A percentile compares a stretch with the other conserved stretches of the same genome.
Conservation (phyloP, 164 flowering plant species). For the Chimonanthus praecox region DNA sequence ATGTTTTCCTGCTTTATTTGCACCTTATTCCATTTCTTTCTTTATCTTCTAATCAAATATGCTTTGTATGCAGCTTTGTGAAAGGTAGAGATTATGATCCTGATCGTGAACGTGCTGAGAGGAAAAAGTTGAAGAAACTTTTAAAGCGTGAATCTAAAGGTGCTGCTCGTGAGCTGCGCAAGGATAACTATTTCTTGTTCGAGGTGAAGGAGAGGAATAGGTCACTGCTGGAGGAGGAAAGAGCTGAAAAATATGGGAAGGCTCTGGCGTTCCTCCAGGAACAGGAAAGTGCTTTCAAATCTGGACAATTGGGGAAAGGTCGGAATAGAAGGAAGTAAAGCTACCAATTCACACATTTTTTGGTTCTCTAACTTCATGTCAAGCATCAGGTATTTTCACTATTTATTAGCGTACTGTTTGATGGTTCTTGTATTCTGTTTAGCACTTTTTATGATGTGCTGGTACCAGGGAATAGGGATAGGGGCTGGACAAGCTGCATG, state of each 20-base stretch:
- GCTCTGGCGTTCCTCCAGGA: constrained; percentile 80
- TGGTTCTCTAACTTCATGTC: background rate
- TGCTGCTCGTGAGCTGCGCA: constrained; percentile 80
- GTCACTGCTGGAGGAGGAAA: constrained; percentile 49
- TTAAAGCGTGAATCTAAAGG: constrained; percentile 67
- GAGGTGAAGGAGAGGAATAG: constrained; percentile 58
- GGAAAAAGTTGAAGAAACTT: constrained; percentile 60
- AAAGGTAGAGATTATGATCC: constrained; percentile 99
- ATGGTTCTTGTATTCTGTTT: background rate
- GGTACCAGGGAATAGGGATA: background rate
- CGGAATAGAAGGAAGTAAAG: constrained; percentile 46
- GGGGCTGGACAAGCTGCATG: background rate
- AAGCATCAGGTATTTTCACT: background rate
- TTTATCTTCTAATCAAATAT: background rate
- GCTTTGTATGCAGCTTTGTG: constrained; percentile 62
- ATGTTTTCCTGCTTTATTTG: background rate
- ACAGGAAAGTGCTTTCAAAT: constrained; percentile 90
- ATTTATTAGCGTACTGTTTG: background rate
- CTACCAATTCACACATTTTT: background rate
- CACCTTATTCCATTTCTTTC: background rate
- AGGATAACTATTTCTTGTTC: constrained; percentile 69
- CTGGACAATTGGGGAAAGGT: constrained; percentile 88
- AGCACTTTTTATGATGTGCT: background rate
- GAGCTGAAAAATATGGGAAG: constrained; percentile 62
- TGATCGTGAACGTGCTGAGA: constrained; percentile 74